These are phyloP conservation scores for Colletotrichum sp. DNA, from an alignment of 2,329 filamentous ascomycete species.

Conservation along the genomic window DNA sequence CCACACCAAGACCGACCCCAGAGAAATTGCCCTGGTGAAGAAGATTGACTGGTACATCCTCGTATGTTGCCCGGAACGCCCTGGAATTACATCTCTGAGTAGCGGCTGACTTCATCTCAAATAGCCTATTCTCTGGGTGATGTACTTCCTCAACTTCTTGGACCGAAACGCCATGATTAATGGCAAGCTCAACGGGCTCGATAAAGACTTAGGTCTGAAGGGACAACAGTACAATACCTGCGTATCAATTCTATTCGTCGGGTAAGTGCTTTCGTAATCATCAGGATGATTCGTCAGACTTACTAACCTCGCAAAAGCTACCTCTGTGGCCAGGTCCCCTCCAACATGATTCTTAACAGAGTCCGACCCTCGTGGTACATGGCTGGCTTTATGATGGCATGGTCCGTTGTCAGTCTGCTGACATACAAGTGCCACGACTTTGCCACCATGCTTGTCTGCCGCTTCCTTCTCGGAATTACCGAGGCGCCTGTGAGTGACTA, in stretches of 20 bases:
- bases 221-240: slow-evolving; percentile 34
- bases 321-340: slow-evolving; percentile 28
- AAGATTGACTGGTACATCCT: slow-evolving; percentile 40
- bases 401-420: slow-evolving; percentile 20
- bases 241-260: slow-evolving; percentile 21
- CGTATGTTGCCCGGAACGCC: slow-evolving; percentile 5
- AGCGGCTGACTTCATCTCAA: background rate
- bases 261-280: background rate
- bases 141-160: slow-evolving; percentile 29
- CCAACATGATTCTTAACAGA: slow-evolving; percentile 39
- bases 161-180: slow-evolving; percentile 35
- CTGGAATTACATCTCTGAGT: too few species aligned
- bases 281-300: too few species aligned
- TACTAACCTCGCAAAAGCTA: background rate
- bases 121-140: slow-evolving; percentile 23
- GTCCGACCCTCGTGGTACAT: slow-evolving; percentile 26
- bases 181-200: slow-evolving; percentile 31
- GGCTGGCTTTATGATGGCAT: slow-evolving; percentile 23
- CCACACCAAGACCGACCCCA: slow-evolving; percentile 42
- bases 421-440: slow-evolving; percentile 22
- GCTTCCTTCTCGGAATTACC: slow-evolving; percentile 22
- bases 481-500: slow-evolving; percentile 13
- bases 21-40: slow-evolving; percentile 38
- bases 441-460: slow-evolving; percentile 16
- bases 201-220: slow-evolving; percentile 29